Evolutionary conservation across 2,329 filamentous ascomycete genomes (phyloP).

Genomic region (Colletotrichum liriopes): DNA sequence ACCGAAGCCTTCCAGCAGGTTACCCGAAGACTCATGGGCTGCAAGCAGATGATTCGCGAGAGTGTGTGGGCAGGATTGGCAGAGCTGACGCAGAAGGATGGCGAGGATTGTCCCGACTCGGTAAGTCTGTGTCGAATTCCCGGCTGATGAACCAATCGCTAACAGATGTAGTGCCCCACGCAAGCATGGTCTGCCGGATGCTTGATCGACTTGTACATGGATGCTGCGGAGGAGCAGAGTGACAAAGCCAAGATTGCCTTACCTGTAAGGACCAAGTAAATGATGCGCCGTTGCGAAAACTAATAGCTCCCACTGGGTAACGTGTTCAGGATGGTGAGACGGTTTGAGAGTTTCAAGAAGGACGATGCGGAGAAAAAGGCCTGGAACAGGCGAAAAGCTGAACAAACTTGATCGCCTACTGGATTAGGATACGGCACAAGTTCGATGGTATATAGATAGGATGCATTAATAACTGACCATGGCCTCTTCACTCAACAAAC

Average conservation of each 20-base stretch:
- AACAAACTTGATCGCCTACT: slow-evolving; percentile 12
- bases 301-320: slow-evolving; percentile 21
- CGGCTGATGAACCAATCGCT: not conserved
- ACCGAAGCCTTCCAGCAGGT: slow-evolving; percentile 96
- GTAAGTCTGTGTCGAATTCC: slow-evolving; percentile 67
- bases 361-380: slow-evolving; percentile 13
- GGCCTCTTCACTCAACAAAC: slow-evolving; percentile 10
- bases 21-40: slow-evolving; percentile 84
- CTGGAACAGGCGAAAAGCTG: slow-evolving; percentile 13
- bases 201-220: slow-evolving; percentile 95
- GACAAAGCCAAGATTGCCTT: slow-evolving; percentile 45
- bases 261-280: slow-evolving; percentile 46
- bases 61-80: slow-evolving; percentile 92
- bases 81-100: slow-evolving; percentile 93
- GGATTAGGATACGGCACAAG: slow-evolving; percentile 7
- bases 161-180: slow-evolving; percentile 80
- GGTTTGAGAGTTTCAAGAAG: slow-evolving; percentile 24
- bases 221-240: slow-evolving; percentile 75
- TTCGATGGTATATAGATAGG: slow-evolving; percentile 32
- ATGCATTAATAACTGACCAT: slow-evolving; percentile 40
- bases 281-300: slow-evolving; percentile 10
- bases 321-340: slow-evolving; percentile 17
- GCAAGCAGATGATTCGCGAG: slow-evolving; percentile 86
- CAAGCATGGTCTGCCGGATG: slow-evolving; percentile 98
- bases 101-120: slow-evolving; percentile 88